Evolutionary conservation across 2,329 filamentous ascomycete genomes (phyloP).

Genomic region (Domatiomyces globalis): DNA sequence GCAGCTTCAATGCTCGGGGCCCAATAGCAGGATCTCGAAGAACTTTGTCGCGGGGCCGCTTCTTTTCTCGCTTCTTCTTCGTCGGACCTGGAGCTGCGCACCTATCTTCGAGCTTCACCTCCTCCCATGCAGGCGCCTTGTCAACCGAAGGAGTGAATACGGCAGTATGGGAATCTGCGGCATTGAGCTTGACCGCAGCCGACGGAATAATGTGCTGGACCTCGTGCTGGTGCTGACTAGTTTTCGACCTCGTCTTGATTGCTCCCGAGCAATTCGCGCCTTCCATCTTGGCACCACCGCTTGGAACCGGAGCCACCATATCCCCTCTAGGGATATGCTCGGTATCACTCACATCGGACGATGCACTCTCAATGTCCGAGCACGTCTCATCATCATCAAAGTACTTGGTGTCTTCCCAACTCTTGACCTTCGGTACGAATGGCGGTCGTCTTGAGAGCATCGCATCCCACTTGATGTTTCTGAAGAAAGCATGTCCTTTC

Average conservation of each 20-base stretch:
- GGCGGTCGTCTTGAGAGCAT: slow-evolving; percentile 60
- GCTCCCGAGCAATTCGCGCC: neutral
- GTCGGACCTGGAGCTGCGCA: slow-evolving; percentile 1
- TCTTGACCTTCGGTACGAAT: slow-evolving; percentile 59
- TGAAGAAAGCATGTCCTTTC: slow-evolving; percentile 78
- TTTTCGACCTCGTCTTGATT: slow-evolving; percentile 1
- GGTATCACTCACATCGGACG: slow-evolving; percentile 31
- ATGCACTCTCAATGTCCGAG: slow-evolving; percentile 42
- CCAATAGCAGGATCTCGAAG: slow-evolving; percentile 58
- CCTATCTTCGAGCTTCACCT: neutral
- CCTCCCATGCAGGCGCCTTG: neutral
- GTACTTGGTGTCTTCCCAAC: slow-evolving; percentile 65
- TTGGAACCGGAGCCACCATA: neutral
- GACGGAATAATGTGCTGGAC: slow-evolving; percentile 17
- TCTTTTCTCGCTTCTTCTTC: slow-evolving; percentile 45
- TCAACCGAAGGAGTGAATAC: neutral
- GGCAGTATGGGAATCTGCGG: neutral
- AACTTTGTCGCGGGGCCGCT: slow-evolving; percentile 70
- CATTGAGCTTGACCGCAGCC: slow-evolving; percentile 4
- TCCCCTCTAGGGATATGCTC: slow-evolving; percentile 10
- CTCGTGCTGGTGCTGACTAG: slow-evolving; percentile 16
- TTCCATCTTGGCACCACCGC: neutral
- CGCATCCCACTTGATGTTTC: slow-evolving; percentile 60
- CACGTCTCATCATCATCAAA: slow-evolving; percentile 69
- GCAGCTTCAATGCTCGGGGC: slow-evolving; percentile 56